These are phyloP conservation scores for Pyrus betulifolia DNA, from an alignment of 306 rosid species.

Conservation along the genomic window DNA sequence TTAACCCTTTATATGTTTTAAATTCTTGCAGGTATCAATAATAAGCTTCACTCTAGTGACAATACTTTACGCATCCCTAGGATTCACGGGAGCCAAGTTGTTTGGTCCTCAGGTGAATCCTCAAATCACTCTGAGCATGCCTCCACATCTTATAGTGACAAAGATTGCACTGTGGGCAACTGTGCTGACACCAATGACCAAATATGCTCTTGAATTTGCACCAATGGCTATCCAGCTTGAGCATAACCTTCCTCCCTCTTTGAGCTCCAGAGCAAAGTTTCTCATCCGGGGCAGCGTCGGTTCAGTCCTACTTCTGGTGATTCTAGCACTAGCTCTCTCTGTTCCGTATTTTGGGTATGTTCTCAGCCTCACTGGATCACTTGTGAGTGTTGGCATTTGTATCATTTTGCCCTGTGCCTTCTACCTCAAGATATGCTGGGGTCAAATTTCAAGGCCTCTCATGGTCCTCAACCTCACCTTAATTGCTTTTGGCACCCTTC, in stretches of 20 bases:
- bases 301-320: slow-evolving; percentile 38
- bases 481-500: slow-evolving; percentile 36
- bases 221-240: slow-evolving; percentile 69
- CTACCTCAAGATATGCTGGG: slow-evolving; percentile 58
- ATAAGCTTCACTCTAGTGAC: slow-evolving; percentile 60
- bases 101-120: slow-evolving; percentile 51
- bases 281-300: slow-evolving; percentile 38
- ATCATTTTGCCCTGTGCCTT: slow-evolving; percentile 54
- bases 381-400: slow-evolving; percentile 34
- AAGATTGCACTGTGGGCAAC: slow-evolving; percentile 75
- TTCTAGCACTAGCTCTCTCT: slow-evolving; percentile 47
- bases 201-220: slow-evolving; percentile 70
- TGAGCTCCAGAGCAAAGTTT: slow-evolving; percentile 34
- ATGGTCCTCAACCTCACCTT: slow-evolving; percentile 31
- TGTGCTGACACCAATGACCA: slow-evolving; percentile 68
- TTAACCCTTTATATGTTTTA: background rate
- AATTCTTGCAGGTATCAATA: slow-evolving; percentile 44
- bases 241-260: slow-evolving; percentile 37
- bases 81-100: slow-evolving; percentile 65
- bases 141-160: slow-evolving; percentile 32
- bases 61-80: slow-evolving; percentile 28
- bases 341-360: slow-evolving; percentile 65
- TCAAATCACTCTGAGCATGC: slow-evolving; percentile 77
- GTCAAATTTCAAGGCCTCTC: slow-evolving; percentile 31
- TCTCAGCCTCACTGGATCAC: slow-evolving; percentile 73